A percentile compares a stretch with the other conserved stretches of the same genome.
phyloP scores from a whole-genome alignment of 257 asterid genomes.

The Salvia miltiorrhiza region DNA sequence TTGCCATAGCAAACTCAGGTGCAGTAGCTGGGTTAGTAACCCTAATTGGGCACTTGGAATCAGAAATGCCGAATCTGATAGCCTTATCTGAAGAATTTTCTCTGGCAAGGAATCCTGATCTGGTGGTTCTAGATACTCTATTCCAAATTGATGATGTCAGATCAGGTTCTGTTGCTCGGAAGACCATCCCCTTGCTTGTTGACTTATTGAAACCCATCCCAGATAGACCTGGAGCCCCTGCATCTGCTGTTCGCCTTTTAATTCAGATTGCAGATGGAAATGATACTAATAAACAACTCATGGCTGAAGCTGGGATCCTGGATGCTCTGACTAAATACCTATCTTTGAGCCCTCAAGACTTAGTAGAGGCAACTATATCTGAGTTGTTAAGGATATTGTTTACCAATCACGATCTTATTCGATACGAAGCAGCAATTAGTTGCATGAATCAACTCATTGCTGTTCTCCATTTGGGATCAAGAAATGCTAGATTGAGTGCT shows the following conservation, averaged over 20 bases:
- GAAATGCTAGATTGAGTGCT: constrained; percentile 72
- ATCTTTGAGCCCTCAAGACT: constrained; percentile 83
- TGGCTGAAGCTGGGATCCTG: constrained; percentile 86
- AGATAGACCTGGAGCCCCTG: constrained; percentile 85
- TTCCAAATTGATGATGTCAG: constrained; percentile 75
- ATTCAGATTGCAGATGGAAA: constrained; percentile 71
- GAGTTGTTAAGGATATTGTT: constrained; percentile 73
- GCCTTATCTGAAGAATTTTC: constrained; percentile 72
- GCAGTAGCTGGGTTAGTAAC: constrained; percentile 62
- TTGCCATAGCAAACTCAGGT: constrained; percentile 71
- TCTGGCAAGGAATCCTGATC: constrained; percentile 66
- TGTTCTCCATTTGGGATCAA: constrained; percentile 89
- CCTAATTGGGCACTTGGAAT: constrained; percentile 64
- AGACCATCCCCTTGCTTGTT: constrained; percentile 71
- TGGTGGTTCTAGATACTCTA: constrained; percentile 58
- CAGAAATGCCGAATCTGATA: constrained; percentile 58
- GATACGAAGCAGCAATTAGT: constrained; percentile 53
- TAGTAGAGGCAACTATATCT: constrained; percentile 69
- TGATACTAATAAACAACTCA: constrained; percentile 63
- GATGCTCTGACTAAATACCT: constrained; percentile 78
- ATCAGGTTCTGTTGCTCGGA: constrained; percentile 62
- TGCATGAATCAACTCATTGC: constrained; percentile 76
- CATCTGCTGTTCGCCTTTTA: constrained; percentile 61
- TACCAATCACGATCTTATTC: constrained; percentile 58
- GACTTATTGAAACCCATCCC: constrained; percentile 84